Conservation (phyloP, 306 rosid species). For the Sindora glabra region DNA sequence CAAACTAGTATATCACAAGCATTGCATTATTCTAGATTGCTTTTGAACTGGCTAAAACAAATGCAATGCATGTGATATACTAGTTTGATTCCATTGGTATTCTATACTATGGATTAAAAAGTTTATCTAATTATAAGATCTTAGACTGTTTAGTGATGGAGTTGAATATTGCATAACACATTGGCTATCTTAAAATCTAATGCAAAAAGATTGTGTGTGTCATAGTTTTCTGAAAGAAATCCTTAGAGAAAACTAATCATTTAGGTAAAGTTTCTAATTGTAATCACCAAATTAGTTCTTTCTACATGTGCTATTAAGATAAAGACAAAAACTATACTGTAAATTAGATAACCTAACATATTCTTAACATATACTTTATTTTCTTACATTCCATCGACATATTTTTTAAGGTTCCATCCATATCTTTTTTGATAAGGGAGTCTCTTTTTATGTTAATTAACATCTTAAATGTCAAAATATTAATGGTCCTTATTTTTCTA, state of each 20-base stretch:
- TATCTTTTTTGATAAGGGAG: background rate
- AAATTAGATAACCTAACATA: background rate
- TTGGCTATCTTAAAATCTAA: background rate
- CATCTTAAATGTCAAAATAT: background rate
- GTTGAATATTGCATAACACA: background rate
- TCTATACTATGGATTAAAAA: background rate
- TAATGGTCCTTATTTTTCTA: background rate
- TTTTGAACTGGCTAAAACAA: background rate
- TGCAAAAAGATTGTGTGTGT: background rate
- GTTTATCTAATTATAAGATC: background rate
- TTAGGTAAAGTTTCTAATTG: background rate
- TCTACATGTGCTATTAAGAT: background rate
- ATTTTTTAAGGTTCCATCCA: too few relatives aligned
- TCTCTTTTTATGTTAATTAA: background rate
- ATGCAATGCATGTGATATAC: background rate
- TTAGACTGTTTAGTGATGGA: background rate
- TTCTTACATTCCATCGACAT: conserved; percentile 6
- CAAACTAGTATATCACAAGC: too few relatives aligned
- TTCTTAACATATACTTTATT: background rate
- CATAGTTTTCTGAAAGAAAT: background rate
- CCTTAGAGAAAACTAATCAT: background rate
- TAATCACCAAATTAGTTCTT: background rate
- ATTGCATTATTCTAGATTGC: background rate
- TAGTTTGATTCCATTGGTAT: background rate
- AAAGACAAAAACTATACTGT: background rate